Conservation (phyloP, 2,329 filamentous ascomycete genomes). For the Salinomyces thailandicus region DNA sequence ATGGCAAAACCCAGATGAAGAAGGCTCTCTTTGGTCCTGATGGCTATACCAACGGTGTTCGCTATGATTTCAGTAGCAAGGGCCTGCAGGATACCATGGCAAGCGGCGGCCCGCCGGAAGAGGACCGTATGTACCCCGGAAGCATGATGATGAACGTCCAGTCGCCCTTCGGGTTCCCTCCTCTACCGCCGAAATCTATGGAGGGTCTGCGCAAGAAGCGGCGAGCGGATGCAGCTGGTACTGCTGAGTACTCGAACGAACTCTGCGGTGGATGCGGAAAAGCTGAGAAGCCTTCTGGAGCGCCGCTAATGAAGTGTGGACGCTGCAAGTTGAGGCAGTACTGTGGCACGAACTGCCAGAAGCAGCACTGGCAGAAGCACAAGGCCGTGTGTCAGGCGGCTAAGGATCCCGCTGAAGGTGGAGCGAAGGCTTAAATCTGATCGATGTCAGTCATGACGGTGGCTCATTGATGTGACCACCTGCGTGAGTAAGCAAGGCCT, state of each 20-base stretch:
- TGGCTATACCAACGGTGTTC: conserved; percentile 7
- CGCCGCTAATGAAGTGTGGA: conserved; percentile 7
- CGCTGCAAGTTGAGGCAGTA: conserved; percentile 15
- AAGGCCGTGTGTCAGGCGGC: conserved; percentile 5
- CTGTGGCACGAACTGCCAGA: conserved; percentile 18
- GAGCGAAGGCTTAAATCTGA: too few species aligned
- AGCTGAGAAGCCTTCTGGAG: background rate
- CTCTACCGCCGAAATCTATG: background rate
- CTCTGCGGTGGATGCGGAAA: conserved; percentile 2
- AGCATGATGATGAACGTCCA: conserved; percentile 1
- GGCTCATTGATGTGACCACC: too few species aligned
- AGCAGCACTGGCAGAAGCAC: conserved; percentile 17
- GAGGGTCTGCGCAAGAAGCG: background rate
- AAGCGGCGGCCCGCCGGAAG: background rate
- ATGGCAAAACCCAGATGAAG: conserved; percentile 6
- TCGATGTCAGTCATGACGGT: too few species aligned
- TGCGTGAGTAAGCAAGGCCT: too few species aligned
- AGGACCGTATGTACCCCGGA: background rate
- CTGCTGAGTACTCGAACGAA: background rate
- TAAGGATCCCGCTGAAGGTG: too few species aligned
- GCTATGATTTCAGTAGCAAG: conserved; percentile 8
- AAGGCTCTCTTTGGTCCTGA: conserved; percentile 7
- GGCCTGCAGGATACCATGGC: conserved; percentile 4
- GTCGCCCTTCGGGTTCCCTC: background rate
- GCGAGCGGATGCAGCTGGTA: background rate